phyloP scores from a whole-genome alignment of 805 yeast genomes.

The Candida sakaeoensis region DNA sequence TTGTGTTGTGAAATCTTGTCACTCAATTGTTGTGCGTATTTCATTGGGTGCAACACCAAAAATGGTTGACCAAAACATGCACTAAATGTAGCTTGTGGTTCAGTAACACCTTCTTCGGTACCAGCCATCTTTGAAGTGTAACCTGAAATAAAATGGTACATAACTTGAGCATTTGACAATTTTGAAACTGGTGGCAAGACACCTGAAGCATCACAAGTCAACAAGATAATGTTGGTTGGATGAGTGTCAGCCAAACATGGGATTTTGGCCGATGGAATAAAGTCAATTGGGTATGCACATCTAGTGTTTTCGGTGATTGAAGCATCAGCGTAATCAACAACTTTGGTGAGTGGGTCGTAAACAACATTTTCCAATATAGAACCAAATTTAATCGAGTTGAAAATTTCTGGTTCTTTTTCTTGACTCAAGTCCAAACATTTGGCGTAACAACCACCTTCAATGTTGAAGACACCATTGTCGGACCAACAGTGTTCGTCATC shows the following conservation, averaged over 20 bases:
- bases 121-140: constrained; percentile 99
- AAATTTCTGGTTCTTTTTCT: constrained; percentile 97
- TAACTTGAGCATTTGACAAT: constrained; percentile 90
- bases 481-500: constrained; percentile 99
- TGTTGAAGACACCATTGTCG: constrained; percentile 95
- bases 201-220: constrained; percentile 98
- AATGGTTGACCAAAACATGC: constrained; percentile 99
- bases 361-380: constrained; percentile 91
- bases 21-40: constrained; percentile 92
- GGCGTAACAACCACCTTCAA: constrained; percentile 99
- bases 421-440: constrained; percentile 85
- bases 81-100: constrained; percentile 96
- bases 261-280: constrained; percentile 90
- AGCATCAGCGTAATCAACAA: constrained; percentile 80
- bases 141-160: constrained; percentile 98
- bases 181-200: constrained; percentile 96
- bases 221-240: constrained; percentile 86
- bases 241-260: constrained; percentile 90
- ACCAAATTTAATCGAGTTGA: constrained; percentile 91
- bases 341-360: constrained; percentile 73
- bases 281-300: constrained; percentile 97
- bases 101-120: constrained; percentile 97
- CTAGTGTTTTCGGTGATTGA: constrained; percentile 94
- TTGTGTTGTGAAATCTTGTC: constrained; percentile 86
- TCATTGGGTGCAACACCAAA: constrained; percentile 97